Base-by-base conservation (phyloP, 176 grass and related monocot genomes). In the Eragrostis curvula region DNA sequence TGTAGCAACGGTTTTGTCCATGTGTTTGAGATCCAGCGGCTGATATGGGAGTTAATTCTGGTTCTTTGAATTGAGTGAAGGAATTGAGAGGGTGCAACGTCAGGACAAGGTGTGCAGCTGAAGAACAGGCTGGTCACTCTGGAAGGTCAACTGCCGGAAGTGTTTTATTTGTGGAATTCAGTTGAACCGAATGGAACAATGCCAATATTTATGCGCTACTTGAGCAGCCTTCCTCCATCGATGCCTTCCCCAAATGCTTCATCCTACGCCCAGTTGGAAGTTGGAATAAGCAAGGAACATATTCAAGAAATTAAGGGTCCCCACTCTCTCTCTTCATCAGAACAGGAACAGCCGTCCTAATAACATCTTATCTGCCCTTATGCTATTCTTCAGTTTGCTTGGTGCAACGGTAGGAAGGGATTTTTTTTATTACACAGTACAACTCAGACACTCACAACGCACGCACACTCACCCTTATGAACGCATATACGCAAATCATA, bases 181-280 rank as follows among this genome's bases (percentile, higher is more conserved):
- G 21, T 63, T 48, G 68, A 64, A 47, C 13, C 69, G 2, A 43
- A 57, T 15, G 11, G 43, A 66, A 73, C 8, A 43, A 72, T 42
- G 49, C 30, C 53, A 27, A 60, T 78, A 55, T 6, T n/a, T 44
- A 50, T 52, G 16, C 47, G 3, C n/a, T 75, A 28, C 55, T 61
- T 81, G 36, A 32, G 75, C 21, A 70, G 58, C 58, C n/a, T 64
- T 23, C 55, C 82, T 21, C 44, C 16, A 47, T 78, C 15, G 53
- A 64, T 76, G 63, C 82, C 82, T 89, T 85, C 82, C 24, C 77
- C 56, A 56, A 70, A 89, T 85, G 70, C 70, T 13, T 14, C 59
- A 7, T 9, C 59, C 23, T 7, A 50, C 13, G 11, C 5, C 79
- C 28, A 25, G 14, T 10, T 77, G 40, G 56, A 78, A 25, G 14